phyloP scores from a whole-genome alignment of 2,329 filamentous ascomycete species.

The Bertia moriformis region DNA sequence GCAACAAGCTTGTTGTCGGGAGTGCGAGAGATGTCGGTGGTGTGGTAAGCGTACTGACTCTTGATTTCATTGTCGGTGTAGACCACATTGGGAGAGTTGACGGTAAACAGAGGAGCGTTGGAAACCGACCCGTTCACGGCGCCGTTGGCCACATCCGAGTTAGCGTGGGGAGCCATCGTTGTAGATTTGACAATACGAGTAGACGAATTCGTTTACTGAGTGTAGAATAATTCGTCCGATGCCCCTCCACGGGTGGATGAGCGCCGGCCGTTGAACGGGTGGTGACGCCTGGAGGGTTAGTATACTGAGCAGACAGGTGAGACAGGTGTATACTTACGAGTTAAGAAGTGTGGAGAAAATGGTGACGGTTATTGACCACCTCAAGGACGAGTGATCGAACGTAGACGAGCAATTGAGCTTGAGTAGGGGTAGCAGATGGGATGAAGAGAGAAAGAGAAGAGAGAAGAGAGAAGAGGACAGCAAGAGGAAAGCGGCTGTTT shows the following conservation, averaged over 20 bases:
- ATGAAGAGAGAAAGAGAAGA: background rate
- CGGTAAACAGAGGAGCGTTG: conserved; percentile 57
- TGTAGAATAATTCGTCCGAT: conserved; percentile 49
- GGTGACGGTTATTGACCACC: conserved; percentile 41
- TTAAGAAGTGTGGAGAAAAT: conserved; percentile 98
- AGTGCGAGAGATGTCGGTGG: conserved; percentile 62
- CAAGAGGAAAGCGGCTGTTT: background rate
- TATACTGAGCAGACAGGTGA: too few relatives aligned
- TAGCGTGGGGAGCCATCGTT: conserved; percentile 87
- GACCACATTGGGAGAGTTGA: conserved; percentile 80
- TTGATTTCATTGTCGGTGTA: conserved; percentile 82
- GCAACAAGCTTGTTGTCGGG: conserved; percentile 67
- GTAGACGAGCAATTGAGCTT: too few relatives aligned
- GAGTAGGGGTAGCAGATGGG: background rate
- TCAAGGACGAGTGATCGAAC: background rate
- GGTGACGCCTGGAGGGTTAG: conserved; percentile 64
- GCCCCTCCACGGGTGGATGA: conserved; percentile 79
- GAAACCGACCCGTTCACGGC: conserved; percentile 45
- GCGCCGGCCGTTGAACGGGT: conserved; percentile 93
- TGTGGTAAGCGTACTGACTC: conserved; percentile 93
- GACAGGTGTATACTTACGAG: conserved; percentile 76
- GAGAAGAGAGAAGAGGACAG: background rate
- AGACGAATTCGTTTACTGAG: conserved; percentile 24
- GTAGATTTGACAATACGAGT: conserved; percentile 12
- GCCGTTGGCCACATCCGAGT: conserved; percentile 38